Evolutionary conservation across 2,329 filamentous ascomycete genomes (phyloP).

Genomic region (Neophaeococcomyces aloes): DNA sequence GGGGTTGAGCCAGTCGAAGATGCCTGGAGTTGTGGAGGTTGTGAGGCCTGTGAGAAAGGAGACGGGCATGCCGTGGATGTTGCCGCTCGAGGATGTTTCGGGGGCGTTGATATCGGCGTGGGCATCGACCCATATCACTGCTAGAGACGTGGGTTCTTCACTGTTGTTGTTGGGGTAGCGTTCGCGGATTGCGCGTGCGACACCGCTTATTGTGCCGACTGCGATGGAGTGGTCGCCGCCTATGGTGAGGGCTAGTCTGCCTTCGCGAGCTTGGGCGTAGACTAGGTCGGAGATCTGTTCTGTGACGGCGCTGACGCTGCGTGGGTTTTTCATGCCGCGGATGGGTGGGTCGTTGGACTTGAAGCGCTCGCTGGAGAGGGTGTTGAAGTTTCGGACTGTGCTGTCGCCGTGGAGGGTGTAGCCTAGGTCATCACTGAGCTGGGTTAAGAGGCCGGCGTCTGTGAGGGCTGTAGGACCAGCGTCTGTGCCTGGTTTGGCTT

Average conservation of each 20-base stretch:
- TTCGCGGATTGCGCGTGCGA: constrained; percentile 76
- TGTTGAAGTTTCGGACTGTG: constrained; percentile 68
- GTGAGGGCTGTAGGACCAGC: constrained; percentile 82
- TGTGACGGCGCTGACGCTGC: constrained; percentile 75
- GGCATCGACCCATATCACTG: constrained; percentile 97
- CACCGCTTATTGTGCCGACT: constrained; percentile 83
- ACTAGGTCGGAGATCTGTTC: constrained; percentile 69
- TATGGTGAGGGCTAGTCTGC: constrained; percentile 81
- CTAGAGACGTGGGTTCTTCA: constrained; percentile 71
- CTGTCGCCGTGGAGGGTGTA: constrained; percentile 81
- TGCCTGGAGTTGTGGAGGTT: constrained; percentile 60
- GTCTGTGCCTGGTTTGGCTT: constrained; percentile 87
- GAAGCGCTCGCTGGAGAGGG: constrained; percentile 38
- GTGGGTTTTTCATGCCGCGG: constrained; percentile 89
- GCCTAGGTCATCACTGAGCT: constrained; percentile 73
- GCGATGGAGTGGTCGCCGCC: constrained; percentile 96
- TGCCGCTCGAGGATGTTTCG: constrained; percentile 78
- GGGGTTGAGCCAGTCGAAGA: constrained; percentile 80
- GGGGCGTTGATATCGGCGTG: constrained; percentile 97
- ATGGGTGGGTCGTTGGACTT: constrained; percentile 33
- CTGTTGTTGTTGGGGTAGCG: constrained; percentile 49
- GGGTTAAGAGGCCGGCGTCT: constrained; percentile 70
- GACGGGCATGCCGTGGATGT: constrained; percentile 97
- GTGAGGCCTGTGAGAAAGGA: constrained; percentile 82
- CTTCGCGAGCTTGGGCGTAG: constrained; percentile 72